Evolutionary conservation across 768 basidiomycete species (phyloP), one percentile per base, ranked within the genome.

Genomic region (Tulasnella sp.): DNA sequence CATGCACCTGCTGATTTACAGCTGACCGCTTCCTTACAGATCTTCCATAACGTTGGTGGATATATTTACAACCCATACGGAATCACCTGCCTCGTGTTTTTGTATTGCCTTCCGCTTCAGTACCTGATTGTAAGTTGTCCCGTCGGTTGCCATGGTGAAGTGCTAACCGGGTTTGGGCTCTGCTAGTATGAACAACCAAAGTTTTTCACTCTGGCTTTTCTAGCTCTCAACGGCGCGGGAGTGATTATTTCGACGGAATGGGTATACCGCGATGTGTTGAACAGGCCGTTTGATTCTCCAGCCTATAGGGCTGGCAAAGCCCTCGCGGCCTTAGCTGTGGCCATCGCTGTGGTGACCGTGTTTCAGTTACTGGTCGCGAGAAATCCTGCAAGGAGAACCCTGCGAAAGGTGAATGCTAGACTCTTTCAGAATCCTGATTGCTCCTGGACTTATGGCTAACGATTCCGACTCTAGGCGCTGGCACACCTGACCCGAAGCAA

Each of bases 1-100:
- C 51, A 71, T n/a, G 42, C 67, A 15, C 16, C 40, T 23, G 4
- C 18, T 55, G 32, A 10, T 26, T 78, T 7, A 40, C 13, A 26
- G 13, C 13, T 26, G 26, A 73, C n/a, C n/a, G 35, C 48, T 29
- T 23, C 23, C 10, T 15, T 71, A 15, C 46, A 82, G 78, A 84
- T 84, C 67, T 84, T 84, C 80, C 75, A 74, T 5, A 76, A 82
- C 39, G 83, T 83, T 32, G 84, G 84, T 9, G 82, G 83, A 11
- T 83, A 81, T 77, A 32, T 20, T 20, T 84, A 79, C 77, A 83
- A 83, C 75, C 83, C 83, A 40, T 83, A 74, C 55, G 82, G 82
- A 15, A 72, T 82, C 13, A 70, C 74, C 20, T 80, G 76, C 75
- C 29, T 81, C 18, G 10, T 82, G 18, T 74, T 77, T 7, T 48